phyloP scores from a whole-genome alignment of 176 grass and related monocot genomes.

The Cenchrus fungigraminus region DNA sequence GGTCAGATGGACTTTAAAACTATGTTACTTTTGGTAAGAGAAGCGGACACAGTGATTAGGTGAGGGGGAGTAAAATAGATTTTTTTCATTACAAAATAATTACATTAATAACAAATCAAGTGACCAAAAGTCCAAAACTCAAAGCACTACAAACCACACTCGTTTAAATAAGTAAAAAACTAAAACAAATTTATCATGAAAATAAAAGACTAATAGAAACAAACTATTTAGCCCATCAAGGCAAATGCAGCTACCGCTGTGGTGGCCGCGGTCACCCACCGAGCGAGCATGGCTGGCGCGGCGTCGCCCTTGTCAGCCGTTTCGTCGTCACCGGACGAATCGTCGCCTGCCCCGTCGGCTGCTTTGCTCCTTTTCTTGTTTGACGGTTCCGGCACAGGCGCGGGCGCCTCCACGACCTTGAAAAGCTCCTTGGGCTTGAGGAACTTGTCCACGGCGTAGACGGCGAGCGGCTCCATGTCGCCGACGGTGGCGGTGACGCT shows the following conservation, averaged over 20 bases:
- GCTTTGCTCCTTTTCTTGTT: slow-evolving; percentile 44
- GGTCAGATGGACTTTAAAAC: too few species aligned
- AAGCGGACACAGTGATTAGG: too few species aligned
- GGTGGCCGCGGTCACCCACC: slow-evolving; percentile 16
- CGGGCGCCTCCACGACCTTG: slow-evolving; percentile 48
- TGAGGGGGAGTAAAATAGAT: too few species aligned
- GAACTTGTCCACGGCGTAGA: slow-evolving; percentile 68
- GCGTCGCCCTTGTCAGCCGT: slow-evolving; percentile 40
- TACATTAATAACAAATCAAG: too few species aligned
- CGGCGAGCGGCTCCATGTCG: slow-evolving; percentile 67
- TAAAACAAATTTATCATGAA: background rate
- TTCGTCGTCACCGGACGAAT: slow-evolving; percentile 20
- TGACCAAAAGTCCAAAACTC: too few species aligned
- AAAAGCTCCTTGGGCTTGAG: slow-evolving; percentile 78
- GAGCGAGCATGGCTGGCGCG: background rate
- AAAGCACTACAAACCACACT: too few species aligned
- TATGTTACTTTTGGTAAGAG: too few species aligned
- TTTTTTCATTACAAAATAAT: too few species aligned
- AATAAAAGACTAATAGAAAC: background rate
- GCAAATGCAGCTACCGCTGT: slow-evolving; percentile 13
- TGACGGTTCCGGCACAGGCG: slow-evolving; percentile 54
- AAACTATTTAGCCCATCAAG: slow-evolving; percentile 24
- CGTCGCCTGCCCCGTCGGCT: background rate
- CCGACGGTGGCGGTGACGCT: slow-evolving; percentile 52
- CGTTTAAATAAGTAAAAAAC: background rate